Conservation (phyloP, 495 filamentous ascomycete species). For the Pseudomonodictys pantanalensis region DNA sequence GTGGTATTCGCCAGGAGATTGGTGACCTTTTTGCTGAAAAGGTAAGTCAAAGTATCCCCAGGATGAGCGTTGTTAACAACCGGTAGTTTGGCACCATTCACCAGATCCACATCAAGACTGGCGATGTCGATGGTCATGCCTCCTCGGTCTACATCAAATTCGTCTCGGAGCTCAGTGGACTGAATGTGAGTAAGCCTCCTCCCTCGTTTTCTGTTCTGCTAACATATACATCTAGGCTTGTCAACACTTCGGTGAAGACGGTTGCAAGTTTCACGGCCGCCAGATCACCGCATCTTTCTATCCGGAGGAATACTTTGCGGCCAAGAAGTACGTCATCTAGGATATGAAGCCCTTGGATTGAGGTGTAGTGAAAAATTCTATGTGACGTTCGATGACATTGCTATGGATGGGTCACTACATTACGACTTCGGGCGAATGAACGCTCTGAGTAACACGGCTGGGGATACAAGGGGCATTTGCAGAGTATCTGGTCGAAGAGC, state of each 20-base stretch:
- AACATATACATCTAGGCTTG: conserved; percentile 62
- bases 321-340: too few relatives aligned
- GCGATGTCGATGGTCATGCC: conserved; percentile 46
- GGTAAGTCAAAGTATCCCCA: conserved; percentile 23
- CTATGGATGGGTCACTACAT: too few relatives aligned
- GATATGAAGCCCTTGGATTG: too few relatives aligned
- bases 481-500: too few relatives aligned
- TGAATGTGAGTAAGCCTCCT: conserved; percentile 59
- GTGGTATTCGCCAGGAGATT: conserved; percentile 82
- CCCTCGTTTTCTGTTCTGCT: background rate
- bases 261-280: conserved; percentile 85
- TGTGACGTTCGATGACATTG: too few relatives aligned
- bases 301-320: conserved; percentile 75
- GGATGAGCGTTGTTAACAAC: conserved; percentile 11
- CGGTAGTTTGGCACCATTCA: conserved; percentile 75
- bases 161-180: conserved; percentile 70
- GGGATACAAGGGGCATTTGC: too few relatives aligned
- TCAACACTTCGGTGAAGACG: conserved; percentile 52
- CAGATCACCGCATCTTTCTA: conserved; percentile 74
- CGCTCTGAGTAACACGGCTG: too few relatives aligned
- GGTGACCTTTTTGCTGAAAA: conserved; percentile 86
- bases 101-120: conserved; percentile 68
- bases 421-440: too few relatives aligned
- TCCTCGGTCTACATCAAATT: conserved; percentile 87
- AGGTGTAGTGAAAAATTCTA: too few relatives aligned